phyloP scores from a whole-genome alignment of 78 protist species.

The Emiliania huxleyi region DNA sequence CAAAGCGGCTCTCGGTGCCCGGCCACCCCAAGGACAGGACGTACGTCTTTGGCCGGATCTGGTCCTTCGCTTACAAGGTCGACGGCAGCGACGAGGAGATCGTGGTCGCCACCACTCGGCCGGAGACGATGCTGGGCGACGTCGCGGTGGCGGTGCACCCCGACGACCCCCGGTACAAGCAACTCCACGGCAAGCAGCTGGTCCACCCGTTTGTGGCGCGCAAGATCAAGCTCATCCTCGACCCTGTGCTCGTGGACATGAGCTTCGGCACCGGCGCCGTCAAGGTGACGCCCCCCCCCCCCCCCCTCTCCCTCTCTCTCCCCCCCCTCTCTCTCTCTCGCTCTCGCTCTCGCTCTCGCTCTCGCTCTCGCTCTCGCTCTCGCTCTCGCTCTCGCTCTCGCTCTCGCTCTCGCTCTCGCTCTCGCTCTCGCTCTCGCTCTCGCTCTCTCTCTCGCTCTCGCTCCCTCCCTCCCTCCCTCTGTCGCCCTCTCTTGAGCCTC shows the following conservation, averaged over 20 bases:
- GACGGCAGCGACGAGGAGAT: constrained; percentile 47
- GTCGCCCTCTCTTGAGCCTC: not conserved
- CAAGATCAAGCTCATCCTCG: constrained; percentile 89
- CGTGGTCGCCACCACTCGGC: constrained; percentile 97
- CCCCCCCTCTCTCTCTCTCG: too few relatives aligned
- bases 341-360: too few relatives aligned
- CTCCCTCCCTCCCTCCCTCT: too few relatives aligned
- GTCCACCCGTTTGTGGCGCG: constrained; percentile 78
- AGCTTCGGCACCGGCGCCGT: constrained; percentile 74
- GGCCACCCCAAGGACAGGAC: constrained; percentile 62
- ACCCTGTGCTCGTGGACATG: constrained; percentile 84
- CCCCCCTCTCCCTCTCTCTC: too few relatives aligned
- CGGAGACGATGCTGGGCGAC: constrained; percentile 99
- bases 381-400: too few relatives aligned
- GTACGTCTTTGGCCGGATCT: constrained; percentile 79
- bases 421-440: too few relatives aligned
- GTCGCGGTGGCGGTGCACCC: constrained; percentile 99
- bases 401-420: too few relatives aligned
- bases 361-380: too few relatives aligned
- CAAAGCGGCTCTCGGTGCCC: constrained; percentile 72
- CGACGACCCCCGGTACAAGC: constrained; percentile 33
- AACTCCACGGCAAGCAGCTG: constrained; percentile 79
- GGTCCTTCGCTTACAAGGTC: constrained; percentile 81
- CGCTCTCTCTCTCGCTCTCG: too few relatives aligned
- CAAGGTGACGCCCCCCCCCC: constrained; percentile 69